A percentile compares a stretch with the other conserved stretches of the same genome.
These are phyloP conservation scores for Neofusicoccum ribis DNA, from an alignment of 2,329 filamentous ascomycete species.

Conservation along the genomic window DNA sequence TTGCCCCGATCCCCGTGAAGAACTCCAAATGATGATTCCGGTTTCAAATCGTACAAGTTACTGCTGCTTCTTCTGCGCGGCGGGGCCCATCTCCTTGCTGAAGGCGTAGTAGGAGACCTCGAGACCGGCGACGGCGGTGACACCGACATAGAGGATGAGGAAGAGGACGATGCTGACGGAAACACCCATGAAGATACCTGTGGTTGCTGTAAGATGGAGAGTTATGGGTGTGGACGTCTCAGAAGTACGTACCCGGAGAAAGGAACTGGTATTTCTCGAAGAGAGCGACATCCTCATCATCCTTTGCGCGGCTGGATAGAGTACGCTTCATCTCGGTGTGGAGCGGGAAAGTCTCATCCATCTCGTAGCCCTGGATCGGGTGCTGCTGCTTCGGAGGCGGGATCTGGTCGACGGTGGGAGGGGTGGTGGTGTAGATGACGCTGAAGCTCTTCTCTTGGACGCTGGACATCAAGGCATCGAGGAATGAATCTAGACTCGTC, in stretches of 20 bases:
- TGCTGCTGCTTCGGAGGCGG: conserved; percentile 22
- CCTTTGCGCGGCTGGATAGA: conserved; percentile 38
- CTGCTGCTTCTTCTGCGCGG: conserved; percentile 79
- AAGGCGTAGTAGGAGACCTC: conserved; percentile 93
- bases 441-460: conserved; percentile 64
- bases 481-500: conserved; percentile 32
- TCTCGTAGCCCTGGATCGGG: conserved; percentile 55
- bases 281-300: conserved; percentile 43
- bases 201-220: not conserved
- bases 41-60: conserved; percentile 31
- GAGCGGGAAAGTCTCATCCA: conserved; percentile 63
- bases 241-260: conserved; percentile 67
- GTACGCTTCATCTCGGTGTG: conserved; percentile 76
- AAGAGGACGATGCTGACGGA: conserved; percentile 70
- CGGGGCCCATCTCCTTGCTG: conserved; percentile 92
- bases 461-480: conserved; percentile 48
- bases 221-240: not conserved
- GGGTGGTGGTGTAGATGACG: conserved; percentile 71
- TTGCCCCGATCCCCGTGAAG: not conserved
- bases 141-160: conserved; percentile 74
- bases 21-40: conserved; percentile 1
- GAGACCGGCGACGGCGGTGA: conserved; percentile 75
- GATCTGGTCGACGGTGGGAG: conserved; percentile 35
- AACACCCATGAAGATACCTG: conserved; percentile 87
- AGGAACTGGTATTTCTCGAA: conserved; percentile 97